Percentiles rank a stretch among this genome's conserved stretches.
Conservation (phyloP, 805 yeast species). For the Lachancea sp. region DNA sequence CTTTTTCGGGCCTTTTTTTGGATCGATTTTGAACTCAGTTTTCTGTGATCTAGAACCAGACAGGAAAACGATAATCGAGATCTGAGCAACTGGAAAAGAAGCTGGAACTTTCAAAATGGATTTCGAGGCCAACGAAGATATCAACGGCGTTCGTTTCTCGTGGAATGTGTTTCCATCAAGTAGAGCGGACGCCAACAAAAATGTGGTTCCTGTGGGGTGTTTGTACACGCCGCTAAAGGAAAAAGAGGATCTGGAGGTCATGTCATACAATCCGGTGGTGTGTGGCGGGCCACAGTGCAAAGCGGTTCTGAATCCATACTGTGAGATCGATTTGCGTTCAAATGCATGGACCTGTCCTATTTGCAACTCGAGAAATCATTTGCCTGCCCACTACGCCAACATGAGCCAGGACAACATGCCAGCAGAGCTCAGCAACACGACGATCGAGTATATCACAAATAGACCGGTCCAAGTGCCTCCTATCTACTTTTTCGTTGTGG, state of each 20-base stretch:
- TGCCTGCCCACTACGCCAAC: conserved; percentile 77
- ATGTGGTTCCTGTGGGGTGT: conserved; percentile 91
- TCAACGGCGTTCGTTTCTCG: conserved; percentile 65
- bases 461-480: conserved; percentile 84
- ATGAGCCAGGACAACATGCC: conserved; percentile 75
- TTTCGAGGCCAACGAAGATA: conserved; percentile 60
- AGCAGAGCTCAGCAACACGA: conserved; percentile 65
- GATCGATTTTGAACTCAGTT: not conserved
- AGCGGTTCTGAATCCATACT: conserved; percentile 80
- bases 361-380: conserved; percentile 69
- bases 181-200: conserved; percentile 79
- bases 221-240: conserved; percentile 89
- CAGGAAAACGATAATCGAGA: no score
- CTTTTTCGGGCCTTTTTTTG: not conserved
- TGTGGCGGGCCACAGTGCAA: conserved; percentile 77
- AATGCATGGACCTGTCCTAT: conserved; percentile 81
- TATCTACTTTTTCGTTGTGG: conserved; percentile 77
- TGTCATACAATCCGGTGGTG: conserved; percentile 77
- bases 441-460: conserved; percentile 78
- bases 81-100: not conserved
- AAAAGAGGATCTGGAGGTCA: conserved; percentile 67
- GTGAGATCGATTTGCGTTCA: conserved; percentile 69
- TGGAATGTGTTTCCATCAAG: conserved; percentile 89
- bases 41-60: no score
- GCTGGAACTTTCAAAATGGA: conserved; percentile 27